Percentiles rank a stretch among this genome's conserved stretches.
Conservation (phyloP, 2,329 filamentous ascomycete genomes). For the Pseudogymnoascus sp. region DNA sequence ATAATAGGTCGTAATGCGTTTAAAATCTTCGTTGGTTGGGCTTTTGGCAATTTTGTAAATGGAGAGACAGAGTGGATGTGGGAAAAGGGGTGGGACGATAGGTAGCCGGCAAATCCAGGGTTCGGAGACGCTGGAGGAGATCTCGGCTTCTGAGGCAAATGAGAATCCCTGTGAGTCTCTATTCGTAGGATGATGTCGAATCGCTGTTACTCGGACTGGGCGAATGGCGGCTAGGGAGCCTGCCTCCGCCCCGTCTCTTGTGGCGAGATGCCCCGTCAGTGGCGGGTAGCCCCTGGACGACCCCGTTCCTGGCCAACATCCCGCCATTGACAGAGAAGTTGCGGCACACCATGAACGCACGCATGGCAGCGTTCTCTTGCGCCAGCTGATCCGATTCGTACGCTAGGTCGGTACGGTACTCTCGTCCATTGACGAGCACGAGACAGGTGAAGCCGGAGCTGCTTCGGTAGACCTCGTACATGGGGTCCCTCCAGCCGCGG, state of each 20-base stretch:
- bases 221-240: slow-evolving; percentile 25
- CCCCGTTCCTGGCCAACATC: slow-evolving; percentile 66
- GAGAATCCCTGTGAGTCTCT: not conserved
- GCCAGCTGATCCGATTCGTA: slow-evolving; percentile 77
- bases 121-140: slow-evolving; percentile 15
- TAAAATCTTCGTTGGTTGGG: slow-evolving; percentile 4
- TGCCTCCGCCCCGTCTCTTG: slow-evolving; percentile 23
- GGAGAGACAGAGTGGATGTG: not conserved
- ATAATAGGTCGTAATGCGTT: slow-evolving; percentile 17
- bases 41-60: slow-evolving; percentile 6
- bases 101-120: slow-evolving; percentile 15
- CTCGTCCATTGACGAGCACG: slow-evolving; percentile 89
- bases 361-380: slow-evolving; percentile 88
- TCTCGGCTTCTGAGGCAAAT: slow-evolving; percentile 15
- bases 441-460: slow-evolving; percentile 75
- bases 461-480: slow-evolving; percentile 73
- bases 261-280: slow-evolving; percentile 28
- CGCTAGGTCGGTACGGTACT: slow-evolving; percentile 84
- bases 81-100: slow-evolving; percentile 13
- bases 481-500: slow-evolving; percentile 85
- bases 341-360: slow-evolving; percentile 93
- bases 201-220: slow-evolving; percentile 29
- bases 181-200: slow-evolving; percentile 27
- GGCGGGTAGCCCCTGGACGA: slow-evolving; percentile 56
- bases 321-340: slow-evolving; percentile 97